A percentile compares a stretch with the other conserved stretches of the same genome.
phyloP scores from a whole-genome alignment of 1,139 yeast genomes.

The Groenewaldozyma auringiensis region DNA sequence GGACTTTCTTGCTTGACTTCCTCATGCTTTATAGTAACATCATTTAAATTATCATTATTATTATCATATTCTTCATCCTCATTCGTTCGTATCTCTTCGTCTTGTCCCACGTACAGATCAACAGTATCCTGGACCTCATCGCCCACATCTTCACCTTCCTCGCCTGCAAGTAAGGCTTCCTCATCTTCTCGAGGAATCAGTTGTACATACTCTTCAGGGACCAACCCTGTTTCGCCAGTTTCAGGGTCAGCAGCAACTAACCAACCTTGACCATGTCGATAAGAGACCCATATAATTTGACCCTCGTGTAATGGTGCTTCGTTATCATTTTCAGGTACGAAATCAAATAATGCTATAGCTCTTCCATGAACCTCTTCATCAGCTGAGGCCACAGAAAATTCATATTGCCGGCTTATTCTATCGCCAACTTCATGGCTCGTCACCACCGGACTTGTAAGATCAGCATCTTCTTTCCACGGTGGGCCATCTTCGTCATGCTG shows the following conservation, averaged over 20 bases:
- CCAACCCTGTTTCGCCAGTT: conserved; percentile 80
- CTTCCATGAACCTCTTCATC: conserved; percentile 44
- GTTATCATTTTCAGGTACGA: conserved; percentile 87
- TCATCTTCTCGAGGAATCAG: conserved; percentile 25
- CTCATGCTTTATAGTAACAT: background rate
- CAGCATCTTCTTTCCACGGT: conserved; percentile 30
- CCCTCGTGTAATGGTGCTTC: conserved; percentile 76
- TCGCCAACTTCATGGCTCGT: conserved; percentile 24
- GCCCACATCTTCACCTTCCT: background rate
- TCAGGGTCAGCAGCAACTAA: conserved; percentile 81
- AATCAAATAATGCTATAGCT: conserved; percentile 84
- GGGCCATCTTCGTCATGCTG: conserved; percentile 25
- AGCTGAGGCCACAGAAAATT: conserved; percentile 28
- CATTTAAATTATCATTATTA: conserved; percentile 2
- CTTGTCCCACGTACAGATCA: background rate
- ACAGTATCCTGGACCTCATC: conserved; percentile 1
- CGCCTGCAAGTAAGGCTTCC: conserved; percentile 1
- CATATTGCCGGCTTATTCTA: conserved; percentile 27
- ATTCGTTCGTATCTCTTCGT: conserved; percentile 1
- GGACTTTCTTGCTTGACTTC: background rate
- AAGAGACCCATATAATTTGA: conserved; percentile 76
- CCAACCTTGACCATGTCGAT: conserved; percentile 98
- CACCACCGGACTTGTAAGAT: conserved; percentile 23
- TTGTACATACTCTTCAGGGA: conserved; percentile 91
- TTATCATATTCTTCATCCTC: conserved; percentile 9